These are phyloP conservation scores for Jaapia argillacea DNA, from an alignment of 768 basidiomycete genomes.

Conservation along the genomic window DNA sequence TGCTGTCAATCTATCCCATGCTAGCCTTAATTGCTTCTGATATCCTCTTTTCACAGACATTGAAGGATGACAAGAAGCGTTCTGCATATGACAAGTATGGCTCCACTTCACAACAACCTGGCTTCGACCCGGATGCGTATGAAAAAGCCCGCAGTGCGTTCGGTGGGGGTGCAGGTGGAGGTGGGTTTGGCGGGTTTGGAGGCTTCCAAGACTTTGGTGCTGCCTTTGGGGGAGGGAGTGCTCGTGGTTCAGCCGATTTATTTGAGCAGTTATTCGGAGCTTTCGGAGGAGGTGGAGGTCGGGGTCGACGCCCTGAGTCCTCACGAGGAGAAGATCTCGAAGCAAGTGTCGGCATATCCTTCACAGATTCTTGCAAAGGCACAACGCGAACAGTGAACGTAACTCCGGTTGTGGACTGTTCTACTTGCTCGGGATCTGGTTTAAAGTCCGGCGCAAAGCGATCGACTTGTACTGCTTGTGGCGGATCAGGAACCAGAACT, in stretches of 20 bases:
- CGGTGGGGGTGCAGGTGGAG: conserved; percentile 28
- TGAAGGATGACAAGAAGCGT: conserved; percentile 93
- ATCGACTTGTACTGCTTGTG: conserved; percentile 68
- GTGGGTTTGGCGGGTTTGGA: conserved; percentile 41
- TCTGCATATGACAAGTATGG: conserved; percentile 89
- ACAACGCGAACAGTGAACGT: conserved; percentile 64
- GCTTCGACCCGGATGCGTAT: conserved; percentile 89
- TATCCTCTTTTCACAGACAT: conserved; percentile 37
- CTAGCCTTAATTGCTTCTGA: conserved; percentile 9
- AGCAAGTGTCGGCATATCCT: conserved; percentile 61
- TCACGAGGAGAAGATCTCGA: conserved; percentile 77
- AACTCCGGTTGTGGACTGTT: conserved; percentile 76
- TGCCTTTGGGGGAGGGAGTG: conserved; percentile 39
- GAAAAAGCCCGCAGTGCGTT: conserved; percentile 33
- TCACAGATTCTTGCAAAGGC: conserved; percentile 95
- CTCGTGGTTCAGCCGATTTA: conserved; percentile 46
- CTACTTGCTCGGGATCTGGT: conserved; percentile 77
- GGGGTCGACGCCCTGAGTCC: conserved; percentile 29
- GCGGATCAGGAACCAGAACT: conserved; percentile 80
- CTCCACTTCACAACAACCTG: conserved; percentile 82
- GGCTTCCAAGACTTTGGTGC: conserved; percentile 66
- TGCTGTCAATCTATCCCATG: conserved; percentile 7
- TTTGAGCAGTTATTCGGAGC: conserved; percentile 83
- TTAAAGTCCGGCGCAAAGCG: conserved; percentile 81
- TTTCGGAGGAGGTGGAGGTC: conserved; percentile 38